Evolutionary conservation across 2,329 filamentous ascomycete species (phyloP).

Genomic region (Fusarium sp.): DNA sequence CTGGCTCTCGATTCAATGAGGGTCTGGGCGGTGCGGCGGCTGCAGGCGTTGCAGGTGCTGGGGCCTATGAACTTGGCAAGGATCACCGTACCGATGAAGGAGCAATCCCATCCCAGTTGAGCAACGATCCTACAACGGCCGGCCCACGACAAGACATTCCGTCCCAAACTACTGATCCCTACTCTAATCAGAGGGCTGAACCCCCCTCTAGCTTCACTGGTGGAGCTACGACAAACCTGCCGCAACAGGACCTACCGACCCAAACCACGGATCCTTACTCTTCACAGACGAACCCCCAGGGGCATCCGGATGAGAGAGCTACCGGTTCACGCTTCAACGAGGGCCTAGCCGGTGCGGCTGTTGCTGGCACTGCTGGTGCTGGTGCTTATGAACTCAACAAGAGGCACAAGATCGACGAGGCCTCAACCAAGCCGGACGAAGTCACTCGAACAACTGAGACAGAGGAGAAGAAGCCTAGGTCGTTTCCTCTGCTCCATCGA

Average conservation of each 20-base stretch:
- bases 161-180: neutral
- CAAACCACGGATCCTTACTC: neutral
- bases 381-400: slow-evolving; percentile 14
- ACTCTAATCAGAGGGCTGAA: neutral
- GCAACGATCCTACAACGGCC: neutral
- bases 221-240: neutral
- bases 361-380: slow-evolving; percentile 8
- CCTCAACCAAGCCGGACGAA: neutral
- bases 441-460: neutral
- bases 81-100: slow-evolving; percentile 2
- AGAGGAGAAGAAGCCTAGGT: slow-evolving; percentile 30
- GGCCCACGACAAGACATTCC: neutral
- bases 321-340: slow-evolving; percentile 12
- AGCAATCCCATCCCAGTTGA: neutral
- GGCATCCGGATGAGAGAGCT: neutral
- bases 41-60: slow-evolving; percentile 14
- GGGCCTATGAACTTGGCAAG: slow-evolving; percentile 25
- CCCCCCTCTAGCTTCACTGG: neutral
- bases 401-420: neutral
- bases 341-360: neutral
- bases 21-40: slow-evolving; percentile 10
- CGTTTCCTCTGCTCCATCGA: slow-evolving; percentile 32
- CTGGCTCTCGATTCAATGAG: slow-evolving; percentile 25
- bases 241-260: neutral
- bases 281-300: neutral